Conservation (phyloP, 2,329 filamentous ascomycete genomes). For the Madurella mycetomatis region DNA sequence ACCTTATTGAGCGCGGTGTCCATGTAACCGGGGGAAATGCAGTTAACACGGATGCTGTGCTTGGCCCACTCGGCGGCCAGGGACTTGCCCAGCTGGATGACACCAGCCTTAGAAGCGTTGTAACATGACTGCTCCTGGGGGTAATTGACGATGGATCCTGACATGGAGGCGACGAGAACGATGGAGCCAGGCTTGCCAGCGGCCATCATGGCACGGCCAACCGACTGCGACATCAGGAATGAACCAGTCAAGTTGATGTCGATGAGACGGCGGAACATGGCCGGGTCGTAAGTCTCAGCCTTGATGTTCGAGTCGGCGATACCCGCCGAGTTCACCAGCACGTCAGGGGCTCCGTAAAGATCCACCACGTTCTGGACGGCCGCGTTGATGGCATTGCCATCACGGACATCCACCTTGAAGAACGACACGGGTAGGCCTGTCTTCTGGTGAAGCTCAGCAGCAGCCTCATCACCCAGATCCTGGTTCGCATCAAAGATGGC, state of each 20-base stretch:
- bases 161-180: constrained; percentile 76
- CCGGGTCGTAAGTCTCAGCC: constrained; percentile 69
- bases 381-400: constrained; percentile 64
- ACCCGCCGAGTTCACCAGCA: constrained; percentile 75
- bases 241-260: constrained; percentile 80
- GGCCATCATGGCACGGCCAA: constrained; percentile 69
- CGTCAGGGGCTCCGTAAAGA: constrained; percentile 65
- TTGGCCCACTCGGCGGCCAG: constrained; percentile 82
- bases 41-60: constrained; percentile 76
- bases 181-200: constrained; percentile 67
- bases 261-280: constrained; percentile 73
- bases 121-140: constrained; percentile 80
- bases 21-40: constrained; percentile 82
- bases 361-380: constrained; percentile 63
- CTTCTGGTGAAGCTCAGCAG: constrained; percentile 65
- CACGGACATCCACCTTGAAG: constrained; percentile 75
- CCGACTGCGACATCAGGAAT: constrained; percentile 72
- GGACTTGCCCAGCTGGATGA: constrained; percentile 73
- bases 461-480: constrained; percentile 66
- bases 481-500: constrained; percentile 75
- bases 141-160: constrained; percentile 79
- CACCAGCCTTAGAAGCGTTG: constrained; percentile 78
- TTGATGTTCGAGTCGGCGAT: constrained; percentile 83
- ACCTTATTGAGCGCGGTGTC: constrained; percentile 78
- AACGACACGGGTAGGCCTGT: constrained; percentile 70